These are phyloP conservation scores for Aspergillus sp. DNA, from an alignment of 2,329 filamentous ascomycete species.

Conservation along the genomic window DNA sequence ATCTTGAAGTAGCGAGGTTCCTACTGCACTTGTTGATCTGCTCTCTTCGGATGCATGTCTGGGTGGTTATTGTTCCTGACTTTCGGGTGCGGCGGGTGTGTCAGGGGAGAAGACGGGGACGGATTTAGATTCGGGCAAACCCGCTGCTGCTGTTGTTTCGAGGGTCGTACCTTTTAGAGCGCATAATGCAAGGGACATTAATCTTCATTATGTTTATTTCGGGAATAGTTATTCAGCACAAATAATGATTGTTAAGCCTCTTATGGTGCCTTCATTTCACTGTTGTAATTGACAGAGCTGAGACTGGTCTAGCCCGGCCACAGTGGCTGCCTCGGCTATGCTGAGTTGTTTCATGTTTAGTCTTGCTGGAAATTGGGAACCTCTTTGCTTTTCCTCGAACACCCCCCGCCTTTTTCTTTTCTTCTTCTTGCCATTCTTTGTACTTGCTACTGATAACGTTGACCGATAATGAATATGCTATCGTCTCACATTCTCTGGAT, in stretches of 20 bases:
- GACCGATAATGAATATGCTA: not conserved
- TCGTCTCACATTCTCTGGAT: not conserved
- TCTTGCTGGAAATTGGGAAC: not conserved
- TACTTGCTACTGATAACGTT: not conserved
- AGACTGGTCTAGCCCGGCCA: not conserved
- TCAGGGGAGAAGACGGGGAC: no score
- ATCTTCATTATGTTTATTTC: not conserved
- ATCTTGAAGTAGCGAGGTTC: not conserved
- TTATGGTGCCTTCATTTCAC: not conserved
- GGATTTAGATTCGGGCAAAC: no score
- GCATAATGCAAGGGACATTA: not conserved
- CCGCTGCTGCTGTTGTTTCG: no score
- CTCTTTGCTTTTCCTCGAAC: not conserved
- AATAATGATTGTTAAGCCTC: not conserved
- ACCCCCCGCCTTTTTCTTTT: not conserved
- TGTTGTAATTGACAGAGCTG: not conserved
- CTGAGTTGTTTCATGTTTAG: constrained; percentile 1
- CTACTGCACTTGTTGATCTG: not conserved
- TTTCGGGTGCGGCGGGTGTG: not conserved
- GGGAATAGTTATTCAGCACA: not conserved
- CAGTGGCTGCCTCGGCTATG: constrained; percentile 1
- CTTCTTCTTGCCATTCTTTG: not conserved
- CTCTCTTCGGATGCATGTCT: not conserved
- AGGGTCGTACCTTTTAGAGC: no score
- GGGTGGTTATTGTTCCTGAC: not conserved